Evolutionary conservation across 192 early-diverging fungal species (phyloP).

Genomic region (Backusella tuberculispora): DNA sequence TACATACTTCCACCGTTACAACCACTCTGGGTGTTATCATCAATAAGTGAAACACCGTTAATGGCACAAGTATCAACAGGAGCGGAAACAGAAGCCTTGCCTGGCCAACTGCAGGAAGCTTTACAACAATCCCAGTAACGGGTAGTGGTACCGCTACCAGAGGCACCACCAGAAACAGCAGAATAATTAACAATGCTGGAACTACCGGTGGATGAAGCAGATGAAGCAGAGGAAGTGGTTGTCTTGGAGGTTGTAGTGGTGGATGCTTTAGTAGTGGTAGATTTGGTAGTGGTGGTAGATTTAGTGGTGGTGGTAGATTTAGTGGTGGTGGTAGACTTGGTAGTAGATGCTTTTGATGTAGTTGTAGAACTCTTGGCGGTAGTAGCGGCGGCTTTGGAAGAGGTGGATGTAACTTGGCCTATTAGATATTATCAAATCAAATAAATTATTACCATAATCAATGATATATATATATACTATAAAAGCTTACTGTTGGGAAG

Average conservation of each 20-base stretch:
- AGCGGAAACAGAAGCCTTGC: slow-evolving; percentile 23
- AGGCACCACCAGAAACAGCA: slow-evolving; percentile 20
- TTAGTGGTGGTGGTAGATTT: background rate
- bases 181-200: background rate
- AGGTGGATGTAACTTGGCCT: background rate
- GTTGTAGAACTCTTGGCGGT: slow-evolving; percentile 6
- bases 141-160: slow-evolving; percentile 28
- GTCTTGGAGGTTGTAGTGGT: slow-evolving; percentile 16
- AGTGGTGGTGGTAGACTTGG: background rate
- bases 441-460: background rate
- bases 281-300: no score
- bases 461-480: no score
- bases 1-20: slow-evolving; percentile 23
- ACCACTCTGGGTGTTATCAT: slow-evolving; percentile 21
- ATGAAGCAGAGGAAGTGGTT: background rate
- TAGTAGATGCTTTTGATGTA: slow-evolving; percentile 1
- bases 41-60: slow-evolving; percentile 24
- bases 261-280: background rate
- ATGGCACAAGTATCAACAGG: slow-evolving; percentile 30
- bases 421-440: background rate
- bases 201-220: background rate
- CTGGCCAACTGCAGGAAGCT: slow-evolving; percentile 24
- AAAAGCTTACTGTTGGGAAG: slow-evolving; percentile 4
- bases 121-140: slow-evolving; percentile 40
- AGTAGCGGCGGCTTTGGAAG: background rate